These are phyloP conservation scores for Jatropha multifida DNA, from an alignment of 441 rosid species.

Conservation along the genomic window DNA sequence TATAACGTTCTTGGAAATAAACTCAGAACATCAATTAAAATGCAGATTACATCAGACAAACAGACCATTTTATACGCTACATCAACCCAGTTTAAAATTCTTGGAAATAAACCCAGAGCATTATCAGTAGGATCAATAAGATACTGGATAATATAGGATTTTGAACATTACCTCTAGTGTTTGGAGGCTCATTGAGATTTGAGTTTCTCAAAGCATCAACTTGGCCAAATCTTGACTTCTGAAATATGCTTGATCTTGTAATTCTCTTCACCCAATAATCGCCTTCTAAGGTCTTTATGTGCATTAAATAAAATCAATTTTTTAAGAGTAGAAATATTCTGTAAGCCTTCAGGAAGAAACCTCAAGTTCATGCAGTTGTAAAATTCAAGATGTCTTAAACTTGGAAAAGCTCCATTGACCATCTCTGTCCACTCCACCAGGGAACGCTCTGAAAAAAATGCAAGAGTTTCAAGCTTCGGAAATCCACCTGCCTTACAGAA, in stretches of 20 bases:
- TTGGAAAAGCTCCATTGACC: slow-evolving; percentile 22
- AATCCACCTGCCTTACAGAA: slow-evolving; percentile 21
- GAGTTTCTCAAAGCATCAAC: slow-evolving; percentile 6
- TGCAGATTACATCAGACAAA: no score
- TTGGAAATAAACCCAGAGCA: no score
- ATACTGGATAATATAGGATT: background rate
- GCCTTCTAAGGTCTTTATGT: slow-evolving; percentile 1
- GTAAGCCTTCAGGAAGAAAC: slow-evolving; percentile 25
- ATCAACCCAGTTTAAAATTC: no score
- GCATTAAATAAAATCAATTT: background rate
- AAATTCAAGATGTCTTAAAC: slow-evolving; percentile 1
- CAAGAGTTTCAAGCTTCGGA: slow-evolving; percentile 16
- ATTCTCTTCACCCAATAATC: slow-evolving; percentile 11
- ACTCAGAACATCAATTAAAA: no score
- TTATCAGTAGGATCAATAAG: no score
- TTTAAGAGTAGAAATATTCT: slow-evolving; percentile 20
- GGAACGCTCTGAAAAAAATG: background rate
- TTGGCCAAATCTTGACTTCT: no score
- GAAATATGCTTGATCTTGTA: slow-evolving; percentile 22
- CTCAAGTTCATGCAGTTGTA: background rate
- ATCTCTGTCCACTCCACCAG: slow-evolving; percentile 23
- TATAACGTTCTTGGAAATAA: no score
- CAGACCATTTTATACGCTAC: no score
- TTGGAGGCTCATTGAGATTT: slow-evolving; percentile 18
- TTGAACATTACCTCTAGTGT: slow-evolving; percentile 18